phyloP scores from a whole-genome alignment of 2,329 filamentous ascomycete species.

The Daldinia eschscholtzii region DNA sequence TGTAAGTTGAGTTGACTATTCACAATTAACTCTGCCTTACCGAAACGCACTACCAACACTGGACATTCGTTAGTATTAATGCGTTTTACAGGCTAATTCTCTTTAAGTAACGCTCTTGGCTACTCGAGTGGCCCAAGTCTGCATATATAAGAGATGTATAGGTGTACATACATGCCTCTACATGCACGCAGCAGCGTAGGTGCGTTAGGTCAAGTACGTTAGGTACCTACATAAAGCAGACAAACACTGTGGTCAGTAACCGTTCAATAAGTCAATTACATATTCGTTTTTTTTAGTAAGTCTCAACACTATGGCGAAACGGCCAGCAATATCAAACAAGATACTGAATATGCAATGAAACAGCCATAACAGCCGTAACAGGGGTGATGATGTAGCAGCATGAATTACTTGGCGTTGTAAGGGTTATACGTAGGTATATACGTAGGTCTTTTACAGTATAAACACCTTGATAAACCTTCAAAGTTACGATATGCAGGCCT shows the following conservation, averaged over 20 bases:
- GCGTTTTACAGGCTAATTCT: slow-evolving; percentile 27
- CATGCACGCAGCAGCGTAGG: neutral
- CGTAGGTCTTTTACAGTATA: slow-evolving; percentile 1
- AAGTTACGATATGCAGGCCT: slow-evolving; percentile 24
- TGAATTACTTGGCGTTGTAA: slow-evolving; percentile 39
- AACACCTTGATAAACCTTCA: slow-evolving; percentile 36
- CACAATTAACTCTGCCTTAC: slow-evolving; percentile 19
- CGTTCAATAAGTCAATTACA: slow-evolving; percentile 1
- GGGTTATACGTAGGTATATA: slow-evolving; percentile 28
- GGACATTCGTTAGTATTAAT: slow-evolving; percentile 21
- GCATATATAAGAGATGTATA: slow-evolving; percentile 2
- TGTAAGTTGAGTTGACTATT: slow-evolving; percentile 13
- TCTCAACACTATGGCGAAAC: slow-evolving; percentile 28
- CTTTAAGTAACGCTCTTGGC: slow-evolving; percentile 21
- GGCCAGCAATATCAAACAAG: slow-evolving; percentile 28
- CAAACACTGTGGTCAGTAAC: neutral
- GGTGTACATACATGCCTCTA: slow-evolving; percentile 8
- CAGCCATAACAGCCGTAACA: slow-evolving; percentile 20
- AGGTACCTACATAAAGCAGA: neutral
- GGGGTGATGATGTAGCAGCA: slow-evolving; percentile 38
- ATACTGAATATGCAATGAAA: slow-evolving; percentile 38
- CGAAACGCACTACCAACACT: slow-evolving; percentile 24
- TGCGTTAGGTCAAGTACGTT: slow-evolving; percentile 4
- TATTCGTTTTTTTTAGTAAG: slow-evolving; percentile 32
- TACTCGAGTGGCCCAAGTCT: slow-evolving; percentile 12